Percentiles rank a stretch among this genome's conserved stretches.
Evolutionary conservation across 2,329 filamentous ascomycete species (phyloP).

Genomic region (Penicillium sp.): DNA sequence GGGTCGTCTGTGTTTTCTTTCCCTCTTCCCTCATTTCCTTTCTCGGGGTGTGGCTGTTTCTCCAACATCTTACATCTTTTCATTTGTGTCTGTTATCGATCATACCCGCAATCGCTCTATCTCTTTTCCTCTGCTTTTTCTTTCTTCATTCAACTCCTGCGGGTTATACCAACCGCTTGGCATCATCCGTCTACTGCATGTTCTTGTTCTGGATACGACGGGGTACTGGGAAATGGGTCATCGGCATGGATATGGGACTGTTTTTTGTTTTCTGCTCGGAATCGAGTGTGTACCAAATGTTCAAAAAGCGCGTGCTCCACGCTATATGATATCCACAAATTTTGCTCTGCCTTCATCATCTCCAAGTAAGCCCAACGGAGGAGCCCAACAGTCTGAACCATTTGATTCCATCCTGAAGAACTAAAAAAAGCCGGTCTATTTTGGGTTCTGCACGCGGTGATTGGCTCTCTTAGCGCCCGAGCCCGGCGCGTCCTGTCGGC

Average conservation of each 20-base stretch:
- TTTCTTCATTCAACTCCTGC: slow-evolving; percentile 2
- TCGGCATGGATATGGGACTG: slow-evolving; percentile 11
- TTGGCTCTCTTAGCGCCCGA: slow-evolving; percentile 21
- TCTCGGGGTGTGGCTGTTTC: slow-evolving; percentile 20
- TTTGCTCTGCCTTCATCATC: too few relatives aligned
- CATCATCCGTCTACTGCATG: slow-evolving; percentile 17
- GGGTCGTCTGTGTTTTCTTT: slow-evolving; percentile 7
- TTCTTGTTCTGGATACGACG: slow-evolving; percentile 15
- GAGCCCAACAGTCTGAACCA: neutral
- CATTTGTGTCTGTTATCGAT: slow-evolving; percentile 12
- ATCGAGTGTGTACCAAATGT: slow-evolving; percentile 17
- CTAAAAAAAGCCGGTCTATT: slow-evolving; percentile 14
- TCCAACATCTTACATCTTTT: slow-evolving; percentile 8
- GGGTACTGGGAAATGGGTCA: slow-evolving; percentile 14
- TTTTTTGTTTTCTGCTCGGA: slow-evolving; percentile 7
- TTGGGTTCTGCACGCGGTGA: slow-evolving; percentile 2
- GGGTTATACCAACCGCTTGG: neutral
- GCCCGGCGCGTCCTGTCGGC: slow-evolving; percentile 18
- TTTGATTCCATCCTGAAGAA: neutral
- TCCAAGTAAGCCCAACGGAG: too few relatives aligned
- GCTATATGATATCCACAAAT: slow-evolving; percentile 14
- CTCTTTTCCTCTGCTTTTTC: slow-evolving; percentile 7
- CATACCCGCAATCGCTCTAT: slow-evolving; percentile 24
- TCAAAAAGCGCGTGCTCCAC: slow-evolving; percentile 14
- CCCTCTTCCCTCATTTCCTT: slow-evolving; percentile 15